Base-by-base conservation (phyloP, 75 land plant species). In the Azolla pinnata region DNA sequence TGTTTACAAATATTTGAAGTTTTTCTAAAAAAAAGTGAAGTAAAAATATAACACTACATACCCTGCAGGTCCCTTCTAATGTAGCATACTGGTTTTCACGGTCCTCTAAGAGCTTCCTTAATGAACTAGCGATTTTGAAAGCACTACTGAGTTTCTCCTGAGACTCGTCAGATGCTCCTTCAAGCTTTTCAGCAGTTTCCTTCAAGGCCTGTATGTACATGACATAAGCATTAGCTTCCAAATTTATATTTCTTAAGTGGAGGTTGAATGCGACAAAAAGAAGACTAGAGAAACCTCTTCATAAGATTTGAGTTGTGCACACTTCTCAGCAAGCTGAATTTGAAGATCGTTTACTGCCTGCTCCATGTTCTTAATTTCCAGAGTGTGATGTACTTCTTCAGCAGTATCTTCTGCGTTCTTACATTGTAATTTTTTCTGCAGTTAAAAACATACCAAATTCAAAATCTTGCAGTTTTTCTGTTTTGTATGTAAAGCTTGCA, bases 111-210 rank as follows among this genome's bases (percentile, higher is more conserved):
- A 73, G 59, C 29, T 66, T 73, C 1, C 75, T 31, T 44, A 73
- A 59, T 28, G 75, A 73, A n/a, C 62, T 71, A 12, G 75, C 71
- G 44, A 73, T 73, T 56, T 73, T 60, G 60, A 71, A 73, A 17
- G 75, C 75, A 47, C 70, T 73, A 28, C 57, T 61, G 1, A 73
- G 64, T 54, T 73, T 73, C 59, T 73, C 61, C 45, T 67, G 69
- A 5, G 75, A 73, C 52, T 73, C 65, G 56, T 73, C 75, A 27
- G 75, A 73, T 14, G 75, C 68, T 38, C 75, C 75, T 40, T 73
- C 75, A 1, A 73, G 70, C 44, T 56, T 73, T 51, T 73, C 75
- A 25, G 70, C 70, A 5, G 75, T 73, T 29, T 73, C 75, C 61
- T 67, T 73, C 28, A 73, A 44, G 19, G 75, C 75, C 75, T 73